These are phyloP conservation scores for Hermanozyma aechmeae DNA, from an alignment of 805 yeast genomes.

Conservation along the genomic window DNA sequence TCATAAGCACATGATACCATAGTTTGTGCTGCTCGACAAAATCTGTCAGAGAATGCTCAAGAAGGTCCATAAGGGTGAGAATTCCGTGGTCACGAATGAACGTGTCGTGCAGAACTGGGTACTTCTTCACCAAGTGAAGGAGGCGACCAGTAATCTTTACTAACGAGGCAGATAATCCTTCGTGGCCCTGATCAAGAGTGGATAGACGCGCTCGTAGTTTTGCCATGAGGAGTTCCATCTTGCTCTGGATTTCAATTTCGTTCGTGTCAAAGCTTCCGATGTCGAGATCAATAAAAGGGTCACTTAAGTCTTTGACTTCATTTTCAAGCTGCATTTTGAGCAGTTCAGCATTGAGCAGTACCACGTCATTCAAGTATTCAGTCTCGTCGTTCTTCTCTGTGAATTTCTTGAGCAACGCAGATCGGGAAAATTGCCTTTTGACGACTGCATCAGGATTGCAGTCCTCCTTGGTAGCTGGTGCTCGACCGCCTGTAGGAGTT, in stretches of 20 bases:
- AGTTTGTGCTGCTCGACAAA: constrained; percentile 18
- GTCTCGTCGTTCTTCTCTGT: constrained; percentile 16
- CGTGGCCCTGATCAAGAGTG: constrained; percentile 18
- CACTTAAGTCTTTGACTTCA: constrained; percentile 16
- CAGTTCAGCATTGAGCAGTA: background rate
- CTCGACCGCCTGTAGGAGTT: background rate
- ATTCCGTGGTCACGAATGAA: constrained; percentile 35
- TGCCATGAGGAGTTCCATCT: constrained; percentile 26
- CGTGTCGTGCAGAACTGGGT: constrained; percentile 29
- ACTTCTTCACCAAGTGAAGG: constrained; percentile 27
- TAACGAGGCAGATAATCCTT: constrained; percentile 19
- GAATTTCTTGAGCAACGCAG: constrained; percentile 22
- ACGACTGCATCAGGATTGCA: constrained; percentile 5
- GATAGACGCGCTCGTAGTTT: constrained; percentile 25
- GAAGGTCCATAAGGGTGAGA: constrained; percentile 26
- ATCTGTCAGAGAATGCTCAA: constrained; percentile 26
- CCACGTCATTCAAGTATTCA: constrained; percentile 6
- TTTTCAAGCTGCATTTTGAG: background rate
- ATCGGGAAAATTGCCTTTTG: constrained; percentile 11
- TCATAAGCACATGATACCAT: constrained; percentile 28
- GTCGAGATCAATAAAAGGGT: constrained; percentile 30
- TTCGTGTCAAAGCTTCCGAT: constrained; percentile 30
- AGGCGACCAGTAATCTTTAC: constrained; percentile 29
- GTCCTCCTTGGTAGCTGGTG: constrained; percentile 3
- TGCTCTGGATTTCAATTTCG: constrained; percentile 30